These are phyloP conservation scores for Paraphaeosphaeria sporulosa DNA, from an alignment of 2,329 filamentous ascomycete species.

Conservation along the genomic window DNA sequence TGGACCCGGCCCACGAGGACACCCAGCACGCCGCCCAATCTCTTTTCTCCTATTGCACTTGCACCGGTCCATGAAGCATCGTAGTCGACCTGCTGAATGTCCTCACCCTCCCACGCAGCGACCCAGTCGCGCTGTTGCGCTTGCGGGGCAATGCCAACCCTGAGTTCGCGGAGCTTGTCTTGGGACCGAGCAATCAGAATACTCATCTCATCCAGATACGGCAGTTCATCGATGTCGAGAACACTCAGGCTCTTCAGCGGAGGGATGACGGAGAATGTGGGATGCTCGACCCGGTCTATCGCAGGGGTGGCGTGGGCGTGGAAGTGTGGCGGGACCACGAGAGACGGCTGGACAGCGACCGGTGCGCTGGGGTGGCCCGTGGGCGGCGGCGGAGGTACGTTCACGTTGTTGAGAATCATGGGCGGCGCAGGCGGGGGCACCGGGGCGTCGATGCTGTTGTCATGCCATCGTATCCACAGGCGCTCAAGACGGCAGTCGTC, in stretches of 20 bases:
- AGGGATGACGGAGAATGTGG: conserved; percentile 80
- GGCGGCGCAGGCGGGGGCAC: conserved; percentile 47
- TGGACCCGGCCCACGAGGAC: conserved; percentile 72
- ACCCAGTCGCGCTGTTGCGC: conserved; percentile 63
- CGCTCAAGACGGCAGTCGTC: conserved; percentile 73
- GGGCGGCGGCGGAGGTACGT: conserved; percentile 48
- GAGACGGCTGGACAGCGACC: conserved; percentile 40
- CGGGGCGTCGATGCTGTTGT: conserved; percentile 65
- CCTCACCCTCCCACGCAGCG: conserved; percentile 68
- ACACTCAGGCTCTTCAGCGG: conserved; percentile 78
- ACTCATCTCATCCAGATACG: conserved; percentile 84
- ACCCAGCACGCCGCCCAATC: conserved; percentile 73
- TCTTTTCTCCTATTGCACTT: conserved; percentile 64
- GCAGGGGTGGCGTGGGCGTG: conserved; percentile 35
- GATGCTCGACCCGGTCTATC: conserved; percentile 72
- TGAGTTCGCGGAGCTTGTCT: conserved; percentile 71
- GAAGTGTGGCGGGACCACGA: conserved; percentile 41
- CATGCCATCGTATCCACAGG: conserved; percentile 84
- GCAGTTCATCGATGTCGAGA: conserved; percentile 81
- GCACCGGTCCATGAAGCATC: conserved; percentile 62
- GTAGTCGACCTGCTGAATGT: conserved; percentile 70
- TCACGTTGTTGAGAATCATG: conserved; percentile 48
- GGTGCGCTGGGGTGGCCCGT: conserved; percentile 46
- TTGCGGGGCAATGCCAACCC: conserved; percentile 73
- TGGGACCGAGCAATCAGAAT: conserved; percentile 76